phyloP scores from a whole-genome alignment of 805 yeast species.

The Ogataea nitratoaversa region DNA sequence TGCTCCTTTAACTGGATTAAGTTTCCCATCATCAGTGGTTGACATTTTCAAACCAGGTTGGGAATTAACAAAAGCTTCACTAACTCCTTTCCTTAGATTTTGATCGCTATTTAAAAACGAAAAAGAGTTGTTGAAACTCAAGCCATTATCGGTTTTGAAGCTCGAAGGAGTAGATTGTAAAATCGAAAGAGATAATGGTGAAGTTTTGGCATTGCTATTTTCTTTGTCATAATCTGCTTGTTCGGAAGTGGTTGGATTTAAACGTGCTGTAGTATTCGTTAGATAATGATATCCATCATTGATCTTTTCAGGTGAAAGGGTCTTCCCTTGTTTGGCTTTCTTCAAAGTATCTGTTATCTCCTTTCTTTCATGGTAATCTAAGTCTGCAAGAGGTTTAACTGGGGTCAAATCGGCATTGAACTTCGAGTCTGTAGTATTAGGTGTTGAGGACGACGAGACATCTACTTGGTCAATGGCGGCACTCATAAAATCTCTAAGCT shows the following conservation, averaged over 20 bases:
- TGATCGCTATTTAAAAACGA: background rate
- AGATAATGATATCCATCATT: slow-evolving; percentile 18
- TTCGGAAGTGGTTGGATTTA: too few relatives aligned
- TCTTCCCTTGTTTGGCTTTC: slow-evolving; percentile 24
- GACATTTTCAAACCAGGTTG: slow-evolving; percentile 22
- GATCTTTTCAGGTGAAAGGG: slow-evolving; percentile 24
- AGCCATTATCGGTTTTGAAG: slow-evolving; percentile 5
- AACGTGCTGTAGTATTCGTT: slow-evolving; percentile 7
- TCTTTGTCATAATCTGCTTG: background rate
- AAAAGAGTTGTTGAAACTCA: slow-evolving; percentile 8
- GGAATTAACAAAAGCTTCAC: slow-evolving; percentile 19
- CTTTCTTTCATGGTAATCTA: slow-evolving; percentile 2
- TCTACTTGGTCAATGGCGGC: background rate
- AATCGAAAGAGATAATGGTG: background rate
- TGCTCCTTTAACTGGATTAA: slow-evolving; percentile 28
- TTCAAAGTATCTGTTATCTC: slow-evolving; percentile 22
- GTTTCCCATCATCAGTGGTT: slow-evolving; percentile 16
- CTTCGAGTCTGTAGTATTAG: background rate
- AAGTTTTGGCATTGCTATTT: slow-evolving; percentile 1
- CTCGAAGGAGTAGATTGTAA: slow-evolving; percentile 10
- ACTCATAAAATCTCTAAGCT: too few relatives aligned
- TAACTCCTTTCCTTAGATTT: slow-evolving; percentile 12
- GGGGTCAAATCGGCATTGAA: slow-evolving; percentile 16
- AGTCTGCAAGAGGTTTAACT: slow-evolving; percentile 4
- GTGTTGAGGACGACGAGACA: background rate